Conservation (phyloP, 192 early-diverging fungal species). For the Mycoemilia scoparia region DNA sequence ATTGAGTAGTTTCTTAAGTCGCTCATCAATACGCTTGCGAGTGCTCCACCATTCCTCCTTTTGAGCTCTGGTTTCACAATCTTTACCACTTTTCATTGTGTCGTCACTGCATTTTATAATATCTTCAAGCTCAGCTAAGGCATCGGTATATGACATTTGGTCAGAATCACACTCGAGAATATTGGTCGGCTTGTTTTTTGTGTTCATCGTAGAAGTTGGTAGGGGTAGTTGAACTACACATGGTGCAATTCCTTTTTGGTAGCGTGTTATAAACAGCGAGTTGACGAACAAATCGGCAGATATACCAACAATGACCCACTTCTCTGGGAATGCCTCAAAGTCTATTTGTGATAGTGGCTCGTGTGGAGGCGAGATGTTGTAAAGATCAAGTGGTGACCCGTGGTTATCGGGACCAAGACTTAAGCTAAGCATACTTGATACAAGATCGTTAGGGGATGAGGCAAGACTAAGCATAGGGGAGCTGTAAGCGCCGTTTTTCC, state of each 20-base stretch:
- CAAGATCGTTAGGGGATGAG: background rate
- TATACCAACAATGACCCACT: constrained; percentile 65
- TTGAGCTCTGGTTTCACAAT: constrained; percentile 34
- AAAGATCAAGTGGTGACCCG: constrained; percentile 4
- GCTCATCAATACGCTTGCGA: constrained; percentile 49
- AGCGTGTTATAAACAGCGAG: constrained; percentile 52
- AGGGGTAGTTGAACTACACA: constrained; percentile 50
- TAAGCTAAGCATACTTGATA: constrained; percentile 7
- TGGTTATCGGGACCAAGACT: constrained; percentile 1
- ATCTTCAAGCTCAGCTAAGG: constrained; percentile 23
- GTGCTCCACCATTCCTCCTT: constrained; percentile 69
- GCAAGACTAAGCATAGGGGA: background rate
- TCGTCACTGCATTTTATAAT: constrained; percentile 53
- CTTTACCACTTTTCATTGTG: constrained; percentile 37
- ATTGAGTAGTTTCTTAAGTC: constrained; percentile 39
- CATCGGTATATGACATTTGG: constrained; percentile 31
- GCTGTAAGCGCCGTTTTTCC: too few species aligned
- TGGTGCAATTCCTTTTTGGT: constrained; percentile 28
- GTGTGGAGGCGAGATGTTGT: constrained; percentile 34
- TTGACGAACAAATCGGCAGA: constrained; percentile 48
- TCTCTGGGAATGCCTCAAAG: too few species aligned
- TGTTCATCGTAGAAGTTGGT: background rate
- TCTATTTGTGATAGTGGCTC: too few species aligned
- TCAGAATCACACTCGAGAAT: constrained; percentile 20
- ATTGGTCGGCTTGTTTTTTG: constrained; percentile 13